phyloP scores from a whole-genome alignment of 345 rosid species.

The Anastatica hierochuntica region DNA sequence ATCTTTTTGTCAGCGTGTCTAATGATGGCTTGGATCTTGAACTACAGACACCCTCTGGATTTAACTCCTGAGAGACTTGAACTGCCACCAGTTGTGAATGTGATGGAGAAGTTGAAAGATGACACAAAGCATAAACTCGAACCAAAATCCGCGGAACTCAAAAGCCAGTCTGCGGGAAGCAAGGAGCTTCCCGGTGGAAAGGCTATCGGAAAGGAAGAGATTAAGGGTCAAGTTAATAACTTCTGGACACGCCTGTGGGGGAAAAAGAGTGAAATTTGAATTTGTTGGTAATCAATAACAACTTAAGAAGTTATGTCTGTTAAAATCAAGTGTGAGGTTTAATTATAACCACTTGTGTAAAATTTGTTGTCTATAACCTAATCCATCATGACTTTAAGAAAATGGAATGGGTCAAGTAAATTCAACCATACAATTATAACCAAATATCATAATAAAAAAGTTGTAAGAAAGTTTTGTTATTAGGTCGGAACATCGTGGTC shows the following conservation, averaged over 20 bases:
- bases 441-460: no score
- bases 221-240: constrained; percentile 6
- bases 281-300: neutral
- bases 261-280: neutral
- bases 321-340: no score
- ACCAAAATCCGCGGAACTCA: neutral
- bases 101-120: neutral
- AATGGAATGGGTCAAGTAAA: no score
- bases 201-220: constrained; percentile 8
- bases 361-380: no score
- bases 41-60: neutral
- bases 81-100: neutral
- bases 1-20: neutral
- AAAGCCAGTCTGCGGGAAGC: neutral
- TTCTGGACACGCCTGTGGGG: constrained; percentile 22
- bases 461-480: no score
- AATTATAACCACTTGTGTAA: no score
- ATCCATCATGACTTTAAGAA: no score
- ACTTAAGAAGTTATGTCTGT: no score
- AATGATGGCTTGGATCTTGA: neutral
- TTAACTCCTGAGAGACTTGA: neutral
- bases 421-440: no score
- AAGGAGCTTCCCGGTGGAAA: neutral
- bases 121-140: neutral
- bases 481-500: no score